phyloP scores from a whole-genome alignment of 768 basidiomycete species.

The Mycena olivaceomarginata region DNA sequence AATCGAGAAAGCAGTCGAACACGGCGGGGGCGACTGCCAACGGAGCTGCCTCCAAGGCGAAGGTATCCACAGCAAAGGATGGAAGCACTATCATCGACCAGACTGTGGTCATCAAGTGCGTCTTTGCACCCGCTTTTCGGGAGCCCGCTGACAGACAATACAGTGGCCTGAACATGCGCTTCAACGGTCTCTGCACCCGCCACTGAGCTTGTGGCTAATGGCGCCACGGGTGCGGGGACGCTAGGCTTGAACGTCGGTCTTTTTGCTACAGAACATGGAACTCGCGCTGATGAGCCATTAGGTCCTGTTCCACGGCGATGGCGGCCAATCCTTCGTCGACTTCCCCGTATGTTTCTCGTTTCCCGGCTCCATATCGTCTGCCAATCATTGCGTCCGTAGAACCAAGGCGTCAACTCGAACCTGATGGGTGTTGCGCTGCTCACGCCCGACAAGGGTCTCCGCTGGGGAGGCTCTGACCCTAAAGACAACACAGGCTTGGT shows the following conservation, averaged over 20 bases:
- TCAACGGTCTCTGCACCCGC: constrained; percentile 53
- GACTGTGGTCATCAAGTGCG: constrained; percentile 51
- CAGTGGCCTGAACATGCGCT: constrained; percentile 52
- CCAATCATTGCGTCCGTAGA: constrained; percentile 26
- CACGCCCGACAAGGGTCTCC: constrained; percentile 40
- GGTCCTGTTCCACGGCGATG: constrained; percentile 51
- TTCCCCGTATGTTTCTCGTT: constrained; percentile 43
- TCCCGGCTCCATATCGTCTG: too few species aligned
- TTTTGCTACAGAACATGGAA: not conserved
- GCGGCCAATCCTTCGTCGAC: constrained; percentile 46
- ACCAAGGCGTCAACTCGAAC: constrained; percentile 45
- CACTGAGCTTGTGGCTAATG: constrained; percentile 46
- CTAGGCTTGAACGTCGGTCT: constrained; percentile 49
- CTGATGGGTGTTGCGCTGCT: constrained; percentile 48
- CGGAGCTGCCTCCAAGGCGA: constrained; percentile 28
- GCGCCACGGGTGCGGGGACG: constrained; percentile 37
- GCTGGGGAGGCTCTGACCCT: constrained; percentile 47
- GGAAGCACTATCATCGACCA: constrained; percentile 53
- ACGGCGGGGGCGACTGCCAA: not conserved
- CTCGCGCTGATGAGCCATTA: not conserved
- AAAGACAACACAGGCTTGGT: constrained; percentile 34
- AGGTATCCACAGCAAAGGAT: constrained; percentile 47
- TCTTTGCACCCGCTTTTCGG: not conserved
- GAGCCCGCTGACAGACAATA: not conserved
- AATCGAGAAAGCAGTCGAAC: constrained; percentile 1